Conservation (phyloP, 768 basidiomycete species). For the Daedaleopsis nitida region DNA sequence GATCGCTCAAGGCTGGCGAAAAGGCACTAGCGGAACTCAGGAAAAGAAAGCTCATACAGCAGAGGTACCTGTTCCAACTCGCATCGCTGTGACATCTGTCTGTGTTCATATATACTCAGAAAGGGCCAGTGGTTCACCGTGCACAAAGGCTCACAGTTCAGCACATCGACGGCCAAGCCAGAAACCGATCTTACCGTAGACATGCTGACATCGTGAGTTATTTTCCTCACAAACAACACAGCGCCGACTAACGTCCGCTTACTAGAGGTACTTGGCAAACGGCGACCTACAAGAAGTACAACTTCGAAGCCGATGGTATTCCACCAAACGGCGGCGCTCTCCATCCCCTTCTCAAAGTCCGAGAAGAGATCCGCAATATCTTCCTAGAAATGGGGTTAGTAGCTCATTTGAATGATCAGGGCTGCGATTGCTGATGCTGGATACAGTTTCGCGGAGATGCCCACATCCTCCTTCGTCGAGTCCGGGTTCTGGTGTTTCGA, state of each 20-base stretch:
- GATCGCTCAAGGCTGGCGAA: constrained; percentile 74
- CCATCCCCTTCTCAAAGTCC: constrained; percentile 95
- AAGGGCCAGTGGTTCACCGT: constrained; percentile 97
- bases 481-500: constrained; percentile 99
- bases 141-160: constrained; percentile 81
- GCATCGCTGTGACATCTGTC: not conserved
- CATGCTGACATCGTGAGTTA: constrained; percentile 85
- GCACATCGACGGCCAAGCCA: constrained; percentile 87
- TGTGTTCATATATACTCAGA: constrained; percentile 42
- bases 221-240: not conserved
- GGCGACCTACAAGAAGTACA: constrained; percentile 95
- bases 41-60: constrained; percentile 86
- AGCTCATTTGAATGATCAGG: not conserved
- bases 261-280: constrained; percentile 92
- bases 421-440: not conserved
- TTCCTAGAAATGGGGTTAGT: constrained; percentile 99
- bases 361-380: constrained; percentile 96
- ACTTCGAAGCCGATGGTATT: constrained; percentile 95
- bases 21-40: constrained; percentile 83
- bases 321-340: constrained; percentile 89
- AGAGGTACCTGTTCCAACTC: constrained; percentile 58
- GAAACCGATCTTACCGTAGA: constrained; percentile 97
- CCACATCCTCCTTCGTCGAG: constrained; percentile 93
- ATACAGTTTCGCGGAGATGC: constrained; percentile 95
- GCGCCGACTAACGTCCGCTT: constrained; percentile 11